Evolutionary conservation across 106 monocot genomes (phyloP).

Genomic region (Dendrobium nobile): DNA sequence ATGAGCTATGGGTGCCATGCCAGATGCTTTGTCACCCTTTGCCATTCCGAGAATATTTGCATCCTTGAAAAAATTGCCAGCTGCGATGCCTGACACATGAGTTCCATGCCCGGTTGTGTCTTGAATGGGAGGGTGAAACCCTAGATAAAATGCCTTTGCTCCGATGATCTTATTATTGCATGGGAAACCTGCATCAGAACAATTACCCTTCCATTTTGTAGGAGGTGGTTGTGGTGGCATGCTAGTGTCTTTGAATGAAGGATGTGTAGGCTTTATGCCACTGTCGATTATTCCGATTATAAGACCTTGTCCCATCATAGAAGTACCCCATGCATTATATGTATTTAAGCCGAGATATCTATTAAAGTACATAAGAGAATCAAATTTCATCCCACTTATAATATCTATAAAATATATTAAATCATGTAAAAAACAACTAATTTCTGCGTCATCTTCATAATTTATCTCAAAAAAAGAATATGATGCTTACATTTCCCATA

Average conservation of each 20-base stretch:
- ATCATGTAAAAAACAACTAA: too few species aligned
- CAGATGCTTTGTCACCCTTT: neutral
- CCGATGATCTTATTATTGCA: conserved; percentile 28
- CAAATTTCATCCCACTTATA: too few species aligned
- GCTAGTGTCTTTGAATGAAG: conserved; percentile 18
- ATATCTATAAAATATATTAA: too few species aligned
- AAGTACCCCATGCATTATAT: neutral
- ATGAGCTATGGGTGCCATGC: conserved; percentile 5
- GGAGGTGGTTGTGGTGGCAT: conserved; percentile 8
- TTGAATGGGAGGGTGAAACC: neutral
- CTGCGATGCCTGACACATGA: neutral
- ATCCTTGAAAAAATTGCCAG: too few species aligned
- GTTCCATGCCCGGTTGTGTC: conserved; percentile 7
- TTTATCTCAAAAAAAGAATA: too few species aligned
- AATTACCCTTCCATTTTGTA: conserved; percentile 12
- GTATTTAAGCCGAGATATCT: neutral
- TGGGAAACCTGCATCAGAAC: neutral
- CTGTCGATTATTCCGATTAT: neutral
- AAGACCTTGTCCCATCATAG: neutral
- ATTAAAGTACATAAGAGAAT: too few species aligned
- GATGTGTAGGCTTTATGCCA: neutral
- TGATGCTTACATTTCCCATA: too few species aligned
- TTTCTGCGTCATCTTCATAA: too few species aligned
- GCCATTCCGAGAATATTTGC: neutral
- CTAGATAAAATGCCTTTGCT: neutral